Base-by-base conservation (phyloP, 352 stramenopile species). In the Globisporangium camurandrum region DNA sequence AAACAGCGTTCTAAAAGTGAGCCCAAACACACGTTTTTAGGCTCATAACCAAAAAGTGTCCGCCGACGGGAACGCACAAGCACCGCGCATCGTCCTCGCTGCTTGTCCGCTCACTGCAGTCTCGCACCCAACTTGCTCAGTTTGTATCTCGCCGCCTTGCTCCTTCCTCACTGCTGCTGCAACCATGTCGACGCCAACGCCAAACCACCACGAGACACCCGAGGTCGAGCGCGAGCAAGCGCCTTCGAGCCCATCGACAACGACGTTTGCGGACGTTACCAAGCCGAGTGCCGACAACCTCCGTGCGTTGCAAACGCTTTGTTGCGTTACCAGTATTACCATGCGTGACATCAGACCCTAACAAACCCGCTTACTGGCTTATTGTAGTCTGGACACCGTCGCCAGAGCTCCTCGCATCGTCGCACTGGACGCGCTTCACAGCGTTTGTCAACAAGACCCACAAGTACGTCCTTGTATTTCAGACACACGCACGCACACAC, bases 371-470 rank as follows among this genome's bases (percentile, higher is more conserved):
- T 17, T 12, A 4, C 33, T 14, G 30, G 9, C 12, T 4, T 39
- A 6, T 17, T 20, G 8, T 54, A 88, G 75, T 86, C 51, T 88
- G 76, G 77, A 75, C 50, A 31, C 77, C 74, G 8, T 56, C 74
- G 23, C 54, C 63, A 40, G 43, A 64, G 37, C 56, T 85, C 26
- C 43, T 85, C 31, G 62, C 66, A 27, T 61, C 59, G 14, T 86
- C 74, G 33, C 68, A 88, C 41, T 86, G 74, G 77, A 86, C 71
- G 45, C 69, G 69, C 46, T 88, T 88, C 56, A 81, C 75, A 49
- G 50, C 64, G 26, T 64, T 70, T 45, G 67, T 88, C n/a, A 86
- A 84, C 62, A 36, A 72, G 19, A 57, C 67, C 22, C 62, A 83
- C 44, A 55, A 64, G 76, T 88, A 51, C 36, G 62, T 58, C 17